Evolutionary conservation across 2,329 filamentous ascomycete genomes (phyloP).

Genomic region (Penicillium sp.): DNA sequence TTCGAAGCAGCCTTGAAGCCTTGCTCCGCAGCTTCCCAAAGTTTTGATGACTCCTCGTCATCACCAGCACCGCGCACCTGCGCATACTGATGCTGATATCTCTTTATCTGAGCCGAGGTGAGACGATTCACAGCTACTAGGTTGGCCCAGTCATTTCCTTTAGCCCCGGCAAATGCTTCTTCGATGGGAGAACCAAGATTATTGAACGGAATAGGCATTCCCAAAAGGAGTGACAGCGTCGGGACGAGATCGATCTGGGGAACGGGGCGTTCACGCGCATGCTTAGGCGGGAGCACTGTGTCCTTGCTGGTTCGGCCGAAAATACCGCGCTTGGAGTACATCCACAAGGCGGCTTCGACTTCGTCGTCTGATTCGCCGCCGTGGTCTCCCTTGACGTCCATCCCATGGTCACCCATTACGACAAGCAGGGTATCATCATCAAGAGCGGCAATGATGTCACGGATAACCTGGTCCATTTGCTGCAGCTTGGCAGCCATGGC

Average conservation of each 20-base stretch:
- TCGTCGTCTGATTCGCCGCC: constrained; percentile 98
- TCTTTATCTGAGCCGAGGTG: constrained; percentile 78
- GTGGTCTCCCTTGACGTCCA: constrained; percentile 96
- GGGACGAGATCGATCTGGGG: constrained; percentile 93
- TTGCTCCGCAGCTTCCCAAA: constrained; percentile 62
- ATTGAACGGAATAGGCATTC: constrained; percentile 92
- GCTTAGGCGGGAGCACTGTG: constrained; percentile 56
- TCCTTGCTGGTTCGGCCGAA: constrained; percentile 74
- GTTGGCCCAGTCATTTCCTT: constrained; percentile 70
- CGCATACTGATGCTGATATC: constrained; percentile 84
- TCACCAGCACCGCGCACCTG: constrained; percentile 67
- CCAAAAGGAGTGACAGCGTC: constrained; percentile 81
- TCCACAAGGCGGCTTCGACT: constrained; percentile 91
- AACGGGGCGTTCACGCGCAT: constrained; percentile 71
- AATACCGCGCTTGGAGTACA: constrained; percentile 85
- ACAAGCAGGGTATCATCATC: constrained; percentile 86
- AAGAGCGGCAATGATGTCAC: constrained; percentile 66
- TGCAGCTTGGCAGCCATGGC: constrained; percentile 88
- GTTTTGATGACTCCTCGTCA: constrained; percentile 52
- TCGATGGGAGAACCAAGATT: constrained; percentile 91
- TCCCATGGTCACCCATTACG: constrained; percentile 98
- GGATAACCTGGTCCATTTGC: constrained; percentile 84
- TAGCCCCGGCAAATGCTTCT: constrained; percentile 77
- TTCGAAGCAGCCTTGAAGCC: constrained; percentile 50
- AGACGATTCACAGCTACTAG: constrained; percentile 74